Conservation (phyloP, 192 early-diverging fungal species). For the Coemansia sp. region DNA sequence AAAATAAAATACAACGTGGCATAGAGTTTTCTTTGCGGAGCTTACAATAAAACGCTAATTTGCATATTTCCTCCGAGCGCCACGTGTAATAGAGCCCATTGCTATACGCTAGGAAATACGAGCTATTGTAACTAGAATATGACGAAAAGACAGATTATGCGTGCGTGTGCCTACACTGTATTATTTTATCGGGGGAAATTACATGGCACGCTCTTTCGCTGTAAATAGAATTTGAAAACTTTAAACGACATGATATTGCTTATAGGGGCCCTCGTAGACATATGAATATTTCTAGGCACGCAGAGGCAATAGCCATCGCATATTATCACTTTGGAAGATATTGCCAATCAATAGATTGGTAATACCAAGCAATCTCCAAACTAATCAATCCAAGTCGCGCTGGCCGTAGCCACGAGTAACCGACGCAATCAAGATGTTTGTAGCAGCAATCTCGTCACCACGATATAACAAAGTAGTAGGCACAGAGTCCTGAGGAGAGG, state of each 20-base stretch:
- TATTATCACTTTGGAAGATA: not conserved
- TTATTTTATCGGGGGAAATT: not conserved
- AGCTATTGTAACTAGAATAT: no score
- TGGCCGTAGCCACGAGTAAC: constrained; percentile 44
- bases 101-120: no score
- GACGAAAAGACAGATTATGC: no score
- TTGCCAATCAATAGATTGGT: not conserved
- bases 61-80: no score
- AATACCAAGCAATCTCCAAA: not conserved
- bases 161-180: no score
- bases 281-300: not conserved
- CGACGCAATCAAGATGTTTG: constrained; percentile 39
- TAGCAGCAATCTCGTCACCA: constrained; percentile 34
- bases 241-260: not conserved
- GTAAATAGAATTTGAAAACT: not conserved
- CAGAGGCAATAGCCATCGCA: not conserved
- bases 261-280: not conserved
- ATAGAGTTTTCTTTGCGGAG: no score
- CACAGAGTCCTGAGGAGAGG: not conserved
- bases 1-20: not conserved
- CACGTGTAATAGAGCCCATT: no score
- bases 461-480: not conserved
- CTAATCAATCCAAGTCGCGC: constrained; percentile 29
- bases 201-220: not conserved
- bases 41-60: no score